These are phyloP conservation scores for Yarrowia keelungensis DNA, from an alignment of 805 yeast genomes.

Conservation along the genomic window DNA sequence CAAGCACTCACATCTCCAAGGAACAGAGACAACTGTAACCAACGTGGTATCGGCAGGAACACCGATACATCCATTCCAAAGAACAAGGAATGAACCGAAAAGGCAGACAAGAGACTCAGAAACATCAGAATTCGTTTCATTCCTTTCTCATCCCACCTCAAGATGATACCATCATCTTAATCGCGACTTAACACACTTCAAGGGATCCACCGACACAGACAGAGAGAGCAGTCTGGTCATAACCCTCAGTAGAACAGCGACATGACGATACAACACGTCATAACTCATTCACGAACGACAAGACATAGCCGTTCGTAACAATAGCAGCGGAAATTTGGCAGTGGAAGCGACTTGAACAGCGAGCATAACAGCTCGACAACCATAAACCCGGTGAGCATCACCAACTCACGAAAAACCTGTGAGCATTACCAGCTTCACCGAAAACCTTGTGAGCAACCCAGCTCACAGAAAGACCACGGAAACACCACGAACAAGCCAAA, in stretches of 20 bases:
- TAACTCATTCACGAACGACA: neutral
- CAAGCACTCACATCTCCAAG: neutral
- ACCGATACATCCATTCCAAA: neutral
- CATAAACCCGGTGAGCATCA: no score
- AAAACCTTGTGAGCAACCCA: no score
- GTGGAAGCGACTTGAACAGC: constrained; percentile 2
- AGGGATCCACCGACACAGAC: constrained; percentile 7
- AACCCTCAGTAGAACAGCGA: neutral
- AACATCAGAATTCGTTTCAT: neutral
- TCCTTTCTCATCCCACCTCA: constrained; percentile 6
- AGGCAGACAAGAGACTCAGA: neutral
- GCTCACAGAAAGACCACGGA: neutral
- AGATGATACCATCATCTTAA: neutral
- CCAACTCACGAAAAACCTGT: neutral
- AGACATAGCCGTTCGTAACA: neutral
- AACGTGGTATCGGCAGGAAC: neutral
- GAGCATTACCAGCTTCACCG: no score
- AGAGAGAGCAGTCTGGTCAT: neutral
- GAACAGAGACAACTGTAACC: neutral
- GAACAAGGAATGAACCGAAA: neutral
- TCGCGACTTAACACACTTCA: neutral
- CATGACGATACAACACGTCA: constrained; percentile 1
- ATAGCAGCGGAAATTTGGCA: neutral
- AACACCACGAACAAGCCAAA: constrained; percentile 1
- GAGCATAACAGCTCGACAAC: neutral